Evolutionary conservation across 768 basidiomycete species (phyloP), one percentile per base, ranked within the genome.

Genomic region (Gloeostereum incarnatum): DNA sequence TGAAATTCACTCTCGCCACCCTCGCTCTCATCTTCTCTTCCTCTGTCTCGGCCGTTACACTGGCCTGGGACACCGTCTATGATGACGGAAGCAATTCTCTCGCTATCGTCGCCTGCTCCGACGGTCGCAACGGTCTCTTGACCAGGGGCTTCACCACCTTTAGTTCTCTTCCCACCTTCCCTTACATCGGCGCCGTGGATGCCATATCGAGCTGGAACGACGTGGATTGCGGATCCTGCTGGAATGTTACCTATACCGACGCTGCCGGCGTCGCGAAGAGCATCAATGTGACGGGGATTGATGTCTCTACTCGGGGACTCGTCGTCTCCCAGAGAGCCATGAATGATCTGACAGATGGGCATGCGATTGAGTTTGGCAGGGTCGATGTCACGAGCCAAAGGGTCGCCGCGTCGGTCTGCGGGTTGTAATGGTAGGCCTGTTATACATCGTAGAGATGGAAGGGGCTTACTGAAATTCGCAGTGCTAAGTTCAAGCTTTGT

Each of bases 171-270:
- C 67, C 68, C 4, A 49, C 44, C 39, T 71, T 65, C 51, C 45
- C 45, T 6, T 45, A 50, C 49, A 63, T 71, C 42, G 68, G 63
- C 16, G 67, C 64, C 0, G 57, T 57, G 3, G 49, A 53, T n/a
- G 60, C 55, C 17, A 51, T 71, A 34, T 35, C 42, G 2, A 54
- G 52, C 9, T 70, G 53, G 50, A 49, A 60, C 45, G 66, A 62
- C 0, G 36, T 42, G 1, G 45, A 52, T 38, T 73, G 69, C 42
- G 45, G 45, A 3, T 32, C 43, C 9, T 47, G 45, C 39, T 47
- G 45, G 45, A 18, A 44, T 3, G 27, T 47, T 10, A 35, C 39
- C 6, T 47, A 34, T 36, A 44, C 43, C 16, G 35, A 40, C 17
- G 14, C n/a, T n/a, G 14, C 42, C 3, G 43, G 39, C 3, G 21